Evolutionary conservation across 1,284 basidiomycete genomes (phyloP).

Genomic region (Thelephora terrestris): DNA sequence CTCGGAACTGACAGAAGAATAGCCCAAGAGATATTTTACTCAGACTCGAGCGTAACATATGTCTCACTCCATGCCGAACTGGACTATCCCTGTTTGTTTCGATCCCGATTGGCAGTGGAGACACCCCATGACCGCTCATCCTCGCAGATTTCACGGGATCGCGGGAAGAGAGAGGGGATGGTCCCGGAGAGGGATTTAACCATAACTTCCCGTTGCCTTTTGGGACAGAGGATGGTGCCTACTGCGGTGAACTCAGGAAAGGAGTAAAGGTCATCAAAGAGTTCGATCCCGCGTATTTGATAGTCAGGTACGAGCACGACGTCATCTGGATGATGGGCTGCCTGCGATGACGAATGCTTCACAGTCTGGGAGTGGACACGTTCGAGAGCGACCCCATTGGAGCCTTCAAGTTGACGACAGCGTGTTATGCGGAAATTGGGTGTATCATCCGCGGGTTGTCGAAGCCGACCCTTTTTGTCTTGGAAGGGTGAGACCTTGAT

Average conservation of each 20-base stretch:
- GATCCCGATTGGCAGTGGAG: neutral
- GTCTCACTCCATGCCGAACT: constrained; percentile 24
- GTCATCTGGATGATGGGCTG: neutral
- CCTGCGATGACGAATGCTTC: neutral
- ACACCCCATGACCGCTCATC: neutral
- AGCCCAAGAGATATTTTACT: constrained; percentile 27
- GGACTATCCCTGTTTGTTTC: constrained; percentile 26
- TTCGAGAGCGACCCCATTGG: constrained; percentile 26
- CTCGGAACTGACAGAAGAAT: neutral
- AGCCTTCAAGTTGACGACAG: constrained; percentile 22
- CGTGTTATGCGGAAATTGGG: constrained; percentile 24
- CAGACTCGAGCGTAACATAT: constrained; percentile 24
- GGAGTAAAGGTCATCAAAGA: constrained; percentile 15
- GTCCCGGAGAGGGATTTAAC: constrained; percentile 19
- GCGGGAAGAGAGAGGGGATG: constrained; percentile 19
- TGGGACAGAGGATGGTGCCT: constrained; percentile 19
- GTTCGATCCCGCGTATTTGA: constrained; percentile 18
- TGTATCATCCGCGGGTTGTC: constrained; percentile 15
- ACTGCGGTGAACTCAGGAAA: constrained; percentile 16
- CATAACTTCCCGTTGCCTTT: constrained; percentile 25
- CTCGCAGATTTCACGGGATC: constrained; percentile 26
- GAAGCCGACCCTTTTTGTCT: constrained; percentile 23
- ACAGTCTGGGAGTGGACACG: constrained; percentile 29
- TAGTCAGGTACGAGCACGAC: constrained; percentile 20
- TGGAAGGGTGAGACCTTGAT: constrained; percentile 25